Conservation (phyloP, 2,329 filamentous ascomycete species). For the Claviceps purpurea region DNA sequence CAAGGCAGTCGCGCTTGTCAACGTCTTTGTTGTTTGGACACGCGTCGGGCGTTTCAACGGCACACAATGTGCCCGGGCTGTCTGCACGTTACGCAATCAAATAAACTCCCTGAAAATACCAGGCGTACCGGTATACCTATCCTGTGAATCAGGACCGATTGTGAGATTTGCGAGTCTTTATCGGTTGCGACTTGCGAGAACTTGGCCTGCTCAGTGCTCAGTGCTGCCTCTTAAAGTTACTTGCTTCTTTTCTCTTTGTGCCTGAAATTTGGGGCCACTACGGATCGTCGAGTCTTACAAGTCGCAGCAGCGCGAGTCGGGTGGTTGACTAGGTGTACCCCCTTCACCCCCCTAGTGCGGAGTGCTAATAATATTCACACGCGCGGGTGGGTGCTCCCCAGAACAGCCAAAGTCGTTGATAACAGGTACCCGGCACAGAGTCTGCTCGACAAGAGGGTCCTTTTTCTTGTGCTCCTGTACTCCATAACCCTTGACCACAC, state of each 20-base stretch:
- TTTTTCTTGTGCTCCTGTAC: slow-evolving; percentile 2
- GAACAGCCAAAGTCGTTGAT: slow-evolving; percentile 5
- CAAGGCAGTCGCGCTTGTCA: not conserved
- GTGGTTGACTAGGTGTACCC: not conserved
- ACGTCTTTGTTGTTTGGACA: not conserved
- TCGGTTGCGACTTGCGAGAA: too few relatives aligned
- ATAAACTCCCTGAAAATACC: too few relatives aligned
- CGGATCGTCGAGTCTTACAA: slow-evolving; percentile 2
- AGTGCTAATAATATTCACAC: slow-evolving; percentile 6
- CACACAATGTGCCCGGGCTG: not conserved
- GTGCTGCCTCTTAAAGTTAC: too few relatives aligned
- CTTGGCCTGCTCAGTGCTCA: too few relatives aligned
- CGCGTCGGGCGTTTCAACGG: not conserved
- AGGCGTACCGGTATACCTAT: not conserved
- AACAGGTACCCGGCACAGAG: slow-evolving; percentile 6
- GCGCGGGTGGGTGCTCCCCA: slow-evolving; percentile 5
- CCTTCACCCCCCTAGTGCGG: not conserved
- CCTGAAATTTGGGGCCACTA: not conserved
- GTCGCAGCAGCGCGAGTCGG: slow-evolving; percentile 2
- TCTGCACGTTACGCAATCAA: not conserved
- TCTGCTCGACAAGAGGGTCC: slow-evolving; percentile 3
- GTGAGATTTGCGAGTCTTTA: not conserved
- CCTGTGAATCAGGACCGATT: too few relatives aligned
- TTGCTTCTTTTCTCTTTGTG: not conserved
- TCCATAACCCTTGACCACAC: slow-evolving; percentile 2